Evolutionary conservation across 2,329 filamentous ascomycete species (phyloP).

Genomic region (Aspergillus calidoustus): DNA sequence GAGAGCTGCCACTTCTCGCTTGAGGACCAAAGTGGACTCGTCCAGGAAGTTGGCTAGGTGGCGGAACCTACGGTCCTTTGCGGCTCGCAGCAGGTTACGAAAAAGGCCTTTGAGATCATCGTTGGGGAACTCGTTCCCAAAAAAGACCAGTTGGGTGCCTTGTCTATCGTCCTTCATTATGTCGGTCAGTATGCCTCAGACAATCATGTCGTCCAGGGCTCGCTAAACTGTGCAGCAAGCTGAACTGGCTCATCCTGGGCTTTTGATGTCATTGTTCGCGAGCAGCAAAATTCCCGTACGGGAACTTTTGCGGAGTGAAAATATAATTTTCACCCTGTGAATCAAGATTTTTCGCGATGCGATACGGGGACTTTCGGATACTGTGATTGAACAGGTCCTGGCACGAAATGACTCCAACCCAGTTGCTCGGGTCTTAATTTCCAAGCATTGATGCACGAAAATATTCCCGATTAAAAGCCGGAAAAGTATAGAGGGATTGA

Average conservation of each 20-base stretch:
- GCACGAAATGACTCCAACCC: background rate
- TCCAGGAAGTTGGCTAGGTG: slow-evolving; percentile 48
- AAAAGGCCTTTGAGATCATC: slow-evolving; percentile 49
- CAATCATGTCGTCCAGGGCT: slow-evolving; percentile 3
- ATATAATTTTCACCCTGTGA: slow-evolving; percentile 1
- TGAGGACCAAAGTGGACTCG: slow-evolving; percentile 46
- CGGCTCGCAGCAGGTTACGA: slow-evolving; percentile 45
- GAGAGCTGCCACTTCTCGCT: slow-evolving; percentile 43
- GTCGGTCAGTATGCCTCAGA: slow-evolving; percentile 2
- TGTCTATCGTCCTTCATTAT: slow-evolving; percentile 26
- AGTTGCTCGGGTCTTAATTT: slow-evolving; percentile 8
- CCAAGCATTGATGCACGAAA: background rate
- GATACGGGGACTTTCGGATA: slow-evolving; percentile 15
- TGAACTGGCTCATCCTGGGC: background rate
- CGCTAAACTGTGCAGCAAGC: background rate
- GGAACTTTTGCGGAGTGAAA: slow-evolving; percentile 6
- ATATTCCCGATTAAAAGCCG: slow-evolving; percentile 18
- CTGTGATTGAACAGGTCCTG: background rate
- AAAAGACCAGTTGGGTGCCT: slow-evolving; percentile 44
- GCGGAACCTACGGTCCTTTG: slow-evolving; percentile 44
- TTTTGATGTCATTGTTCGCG: slow-evolving; percentile 11
- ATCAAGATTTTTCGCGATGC: background rate
- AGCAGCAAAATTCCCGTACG: slow-evolving; percentile 10
- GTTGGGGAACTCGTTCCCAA: slow-evolving; percentile 55
- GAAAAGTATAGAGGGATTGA: background rate